Evolutionary conservation across 306 rosid genomes (phyloP).

Genomic region (Comarum palustre): DNA sequence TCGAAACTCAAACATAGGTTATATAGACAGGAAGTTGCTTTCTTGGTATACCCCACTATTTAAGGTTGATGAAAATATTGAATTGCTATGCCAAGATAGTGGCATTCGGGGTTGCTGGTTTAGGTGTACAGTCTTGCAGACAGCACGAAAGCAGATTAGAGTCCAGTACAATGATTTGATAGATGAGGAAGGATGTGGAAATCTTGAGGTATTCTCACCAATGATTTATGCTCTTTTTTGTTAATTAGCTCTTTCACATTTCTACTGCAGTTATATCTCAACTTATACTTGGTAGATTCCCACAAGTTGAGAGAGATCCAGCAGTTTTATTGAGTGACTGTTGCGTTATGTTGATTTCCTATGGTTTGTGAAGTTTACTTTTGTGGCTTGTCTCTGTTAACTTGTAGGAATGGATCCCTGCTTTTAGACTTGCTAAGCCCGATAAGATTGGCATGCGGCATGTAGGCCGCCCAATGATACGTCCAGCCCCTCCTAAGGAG

Average conservation of each 20-base stretch:
- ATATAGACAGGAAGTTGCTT: conserved; percentile 42
- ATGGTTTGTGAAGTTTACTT: conserved; percentile 8
- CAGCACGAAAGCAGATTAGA: conserved; percentile 68
- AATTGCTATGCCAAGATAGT: conserved; percentile 94
- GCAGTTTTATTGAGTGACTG: neutral
- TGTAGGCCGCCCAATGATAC: conserved; percentile 61
- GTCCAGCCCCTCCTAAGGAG: conserved; percentile 68
- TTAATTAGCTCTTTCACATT: neutral
- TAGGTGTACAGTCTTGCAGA: conserved; percentile 72
- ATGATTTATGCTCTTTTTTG: neutral
- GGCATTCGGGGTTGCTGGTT: conserved; percentile 99
- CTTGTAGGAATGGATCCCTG: conserved; percentile 86
- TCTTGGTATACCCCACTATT: conserved; percentile 44
- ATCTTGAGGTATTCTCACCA: conserved; percentile 71
- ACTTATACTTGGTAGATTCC: neutral
- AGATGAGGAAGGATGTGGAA: conserved; percentile 82
- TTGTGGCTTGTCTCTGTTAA: conserved; percentile 16
- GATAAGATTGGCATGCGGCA: conserved; percentile 88
- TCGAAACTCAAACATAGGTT: conserved; percentile 43
- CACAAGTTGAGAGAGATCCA: neutral
- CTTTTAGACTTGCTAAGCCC: conserved; percentile 70
- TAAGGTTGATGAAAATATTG: conserved; percentile 75
- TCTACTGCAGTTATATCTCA: neutral
- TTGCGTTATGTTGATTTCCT: conserved; percentile 1
- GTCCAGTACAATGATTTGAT: conserved; percentile 76